Percentiles rank a stretch among this genome's conserved stretches.
Evolutionary conservation across 2,329 filamentous ascomycete species (phyloP).

Genomic region (Didymella glomerata): DNA sequence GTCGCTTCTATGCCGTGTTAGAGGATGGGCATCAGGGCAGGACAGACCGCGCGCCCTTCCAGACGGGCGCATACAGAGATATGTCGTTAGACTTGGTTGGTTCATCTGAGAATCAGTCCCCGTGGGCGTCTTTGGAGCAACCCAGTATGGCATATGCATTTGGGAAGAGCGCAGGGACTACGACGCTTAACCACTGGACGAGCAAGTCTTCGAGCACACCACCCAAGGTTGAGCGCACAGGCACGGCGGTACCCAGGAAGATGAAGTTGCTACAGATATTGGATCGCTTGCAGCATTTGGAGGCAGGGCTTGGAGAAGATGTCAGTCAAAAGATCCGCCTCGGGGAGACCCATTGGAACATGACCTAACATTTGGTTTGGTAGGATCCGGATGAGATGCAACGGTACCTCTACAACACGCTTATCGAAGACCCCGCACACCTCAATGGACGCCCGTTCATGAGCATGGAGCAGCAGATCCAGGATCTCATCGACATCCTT

Average conservation of each 20-base stretch:
- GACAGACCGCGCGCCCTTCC: constrained; percentile 50
- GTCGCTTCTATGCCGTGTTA: constrained; percentile 53
- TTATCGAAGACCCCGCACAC: constrained; percentile 74
- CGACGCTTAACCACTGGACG: constrained; percentile 75
- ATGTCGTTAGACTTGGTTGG: constrained; percentile 52
- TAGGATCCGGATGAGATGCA: constrained; percentile 55
- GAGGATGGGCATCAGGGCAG: constrained; percentile 49
- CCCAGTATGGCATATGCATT: constrained; percentile 75
- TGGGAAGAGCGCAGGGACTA: constrained; percentile 72
- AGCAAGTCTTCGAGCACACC: constrained; percentile 65
- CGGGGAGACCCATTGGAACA: constrained; percentile 10
- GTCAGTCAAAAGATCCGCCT: constrained; percentile 44
- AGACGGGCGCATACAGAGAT: constrained; percentile 48
- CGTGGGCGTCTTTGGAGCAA: constrained; percentile 78
- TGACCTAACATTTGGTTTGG: constrained; percentile 45
- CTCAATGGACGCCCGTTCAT: constrained; percentile 64
- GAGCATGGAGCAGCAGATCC: constrained; percentile 74
- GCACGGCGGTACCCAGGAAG: constrained; percentile 67
- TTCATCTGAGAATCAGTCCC: constrained; percentile 52
- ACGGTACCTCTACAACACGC: constrained; percentile 70
- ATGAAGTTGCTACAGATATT: constrained; percentile 63
- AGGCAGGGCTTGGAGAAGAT: constrained; percentile 54
- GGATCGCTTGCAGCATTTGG: constrained; percentile 54
- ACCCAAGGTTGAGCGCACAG: constrained; percentile 66
- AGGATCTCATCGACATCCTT: constrained; percentile 73